Percentiles rank a stretch among this genome's conserved stretches.
These are phyloP conservation scores for Phanerochaete carnosa DNA, from an alignment of 768 basidiomycete species.

Conservation along the genomic window DNA sequence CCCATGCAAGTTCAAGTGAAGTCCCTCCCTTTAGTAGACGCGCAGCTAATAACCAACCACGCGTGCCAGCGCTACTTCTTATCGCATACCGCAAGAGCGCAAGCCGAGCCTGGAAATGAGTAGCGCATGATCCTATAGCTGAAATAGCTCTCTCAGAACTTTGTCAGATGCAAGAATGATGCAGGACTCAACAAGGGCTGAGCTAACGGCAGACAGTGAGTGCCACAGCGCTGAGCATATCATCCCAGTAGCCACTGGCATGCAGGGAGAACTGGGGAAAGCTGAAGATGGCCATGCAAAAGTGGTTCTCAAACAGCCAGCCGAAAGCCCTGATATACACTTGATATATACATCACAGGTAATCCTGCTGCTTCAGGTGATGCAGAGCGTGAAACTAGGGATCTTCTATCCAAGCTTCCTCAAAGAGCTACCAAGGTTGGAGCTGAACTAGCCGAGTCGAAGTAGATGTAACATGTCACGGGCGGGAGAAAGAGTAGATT, in stretches of 20 bases:
- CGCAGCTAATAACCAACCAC: no score
- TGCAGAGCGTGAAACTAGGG: slow-evolving; percentile 50
- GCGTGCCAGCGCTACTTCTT: background rate
- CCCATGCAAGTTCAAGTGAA: no score
- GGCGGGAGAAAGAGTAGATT: slow-evolving; percentile 46
- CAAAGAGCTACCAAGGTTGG: slow-evolving; percentile 27
- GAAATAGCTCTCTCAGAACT: no score
- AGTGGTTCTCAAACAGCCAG: slow-evolving; percentile 68
- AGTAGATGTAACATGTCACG: slow-evolving; percentile 56
- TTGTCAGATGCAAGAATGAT: background rate
- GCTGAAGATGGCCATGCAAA: slow-evolving; percentile 65
- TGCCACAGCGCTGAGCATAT: slow-evolving; percentile 64
- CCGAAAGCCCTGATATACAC: slow-evolving; percentile 44
- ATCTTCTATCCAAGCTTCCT: slow-evolving; percentile 56
- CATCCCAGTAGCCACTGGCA: slow-evolving; percentile 73
- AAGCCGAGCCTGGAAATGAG: no score
- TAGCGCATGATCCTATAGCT: slow-evolving; percentile 2
- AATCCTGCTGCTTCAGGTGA: slow-evolving; percentile 67
- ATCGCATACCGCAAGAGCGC: no score
- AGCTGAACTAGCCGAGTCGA: slow-evolving; percentile 8
- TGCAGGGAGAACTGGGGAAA: slow-evolving; percentile 51
- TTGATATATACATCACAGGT: slow-evolving; percentile 69
- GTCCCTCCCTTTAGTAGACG: no score
- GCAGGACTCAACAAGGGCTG: background rate
- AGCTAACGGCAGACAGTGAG: slow-evolving; percentile 56